Base-by-base conservation (phyloP, 306 rosid species). In the Dryas octopetala region DNA sequence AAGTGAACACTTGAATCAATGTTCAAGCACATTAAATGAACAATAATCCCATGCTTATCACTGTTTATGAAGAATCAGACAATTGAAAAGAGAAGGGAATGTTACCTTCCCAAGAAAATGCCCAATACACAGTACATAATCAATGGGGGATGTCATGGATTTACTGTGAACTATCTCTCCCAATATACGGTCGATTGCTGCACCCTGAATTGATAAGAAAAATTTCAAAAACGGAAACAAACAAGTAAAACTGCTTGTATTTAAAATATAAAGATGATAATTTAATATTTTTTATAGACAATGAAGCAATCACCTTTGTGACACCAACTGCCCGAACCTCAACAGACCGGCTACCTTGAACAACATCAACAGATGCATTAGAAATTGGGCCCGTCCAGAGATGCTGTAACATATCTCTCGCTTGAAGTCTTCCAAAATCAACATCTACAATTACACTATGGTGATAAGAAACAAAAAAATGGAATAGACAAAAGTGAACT, bases 361-460 rank as follows among this genome's bases (percentile, higher is more conserved):
- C 91, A 81, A 95, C 98, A 75, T 95, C 98, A 59, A 95, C 90
- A 28, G 96, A 83, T 50, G 98, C 93, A 81, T 94, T 94, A 60
- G 98, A 94, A 80, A 94, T 94, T 71, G 98, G 97, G 65, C 97
- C 98, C 3, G 97, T 94, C 90, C 98, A 94, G 73, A 94, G 96
- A 87, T 94, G 98, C 87, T 94, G 98, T 77, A 94, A 80, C 98
- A 94, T 87, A 76, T 94, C 98, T 84, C 90, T 88, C 41, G 98
- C 98, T 88, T 94, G 98, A 70, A 94, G 87, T 86, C 82, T 87
- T 80, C 98, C 98, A 75, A 94, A 94, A 78, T 94, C 98, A 75
- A 80, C 66, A 87, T 94, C 98, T 94, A 66, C 77, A 79, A 83
- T 73, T 49, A 19, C 71, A 59, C 69, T 66, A 74, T 53, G 64